Evolutionary conservation across 148 eudicot species (phyloP).

Genomic region (Nepenthes gracilis): DNA sequence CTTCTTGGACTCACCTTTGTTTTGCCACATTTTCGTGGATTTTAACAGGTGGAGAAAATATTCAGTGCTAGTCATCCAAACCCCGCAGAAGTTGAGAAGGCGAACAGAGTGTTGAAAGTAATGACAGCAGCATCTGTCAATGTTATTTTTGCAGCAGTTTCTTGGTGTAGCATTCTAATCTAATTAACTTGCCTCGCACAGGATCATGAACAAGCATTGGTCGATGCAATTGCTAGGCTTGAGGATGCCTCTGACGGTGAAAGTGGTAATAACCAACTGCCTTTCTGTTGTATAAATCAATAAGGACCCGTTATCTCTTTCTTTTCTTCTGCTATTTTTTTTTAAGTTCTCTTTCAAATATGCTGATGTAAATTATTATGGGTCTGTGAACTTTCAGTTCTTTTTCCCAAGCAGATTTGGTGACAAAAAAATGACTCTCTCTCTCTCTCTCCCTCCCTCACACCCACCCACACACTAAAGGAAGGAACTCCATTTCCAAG

Average conservation of each 20-base stretch:
- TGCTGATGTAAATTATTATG: background rate
- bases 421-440: background rate
- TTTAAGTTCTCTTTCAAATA: background rate
- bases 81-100: slow-evolving; percentile 58
- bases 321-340: background rate
- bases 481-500: no score
- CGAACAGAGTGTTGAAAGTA: slow-evolving; percentile 50
- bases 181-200: slow-evolving; percentile 5
- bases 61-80: slow-evolving; percentile 39
- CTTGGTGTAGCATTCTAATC: background rate
- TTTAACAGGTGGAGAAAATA: slow-evolving; percentile 55
- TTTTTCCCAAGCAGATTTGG: background rate
- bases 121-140: slow-evolving; percentile 2
- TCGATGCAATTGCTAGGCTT: slow-evolving; percentile 64
- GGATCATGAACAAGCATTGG: slow-evolving; percentile 62
- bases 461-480: no score
- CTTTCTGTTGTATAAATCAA: slow-evolving; percentile 2
- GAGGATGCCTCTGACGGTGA: slow-evolving; percentile 72
- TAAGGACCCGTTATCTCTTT: background rate
- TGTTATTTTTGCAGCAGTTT: background rate
- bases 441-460: no score
- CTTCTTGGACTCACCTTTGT: background rate
- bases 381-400: background rate
- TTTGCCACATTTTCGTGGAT: background rate
- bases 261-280: slow-evolving; percentile 45